These are phyloP conservation scores for Epichloe gansuensis DNA, from an alignment of 2,329 filamentous ascomycete genomes.

Conservation along the genomic window DNA sequence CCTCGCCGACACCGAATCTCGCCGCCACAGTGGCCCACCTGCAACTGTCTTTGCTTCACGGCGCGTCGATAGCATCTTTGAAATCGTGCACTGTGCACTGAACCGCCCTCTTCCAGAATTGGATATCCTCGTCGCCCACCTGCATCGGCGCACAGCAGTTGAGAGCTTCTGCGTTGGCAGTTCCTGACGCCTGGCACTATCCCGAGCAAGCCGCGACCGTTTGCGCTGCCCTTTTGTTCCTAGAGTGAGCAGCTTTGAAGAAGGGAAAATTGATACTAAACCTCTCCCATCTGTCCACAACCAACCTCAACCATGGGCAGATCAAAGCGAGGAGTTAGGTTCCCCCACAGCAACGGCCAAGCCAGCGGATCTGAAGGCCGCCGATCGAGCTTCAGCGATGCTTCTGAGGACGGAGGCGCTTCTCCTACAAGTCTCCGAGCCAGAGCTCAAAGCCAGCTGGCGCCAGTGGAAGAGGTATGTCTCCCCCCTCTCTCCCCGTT, in stretches of 20 bases:
- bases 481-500: neutral
- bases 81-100: neutral
- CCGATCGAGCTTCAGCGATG: constrained; percentile 59
- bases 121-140: too few relatives aligned
- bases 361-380: constrained; percentile 35
- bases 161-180: neutral
- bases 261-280: neutral
- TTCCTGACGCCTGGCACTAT: neutral
- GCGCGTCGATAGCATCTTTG: neutral
- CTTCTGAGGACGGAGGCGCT: constrained; percentile 41
- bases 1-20: constrained; percentile 1
- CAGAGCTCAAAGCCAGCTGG: constrained; percentile 17
- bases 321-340: constrained; percentile 39
- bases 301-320: constrained; percentile 18
- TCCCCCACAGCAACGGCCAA: constrained; percentile 36
- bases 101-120: too few relatives aligned
- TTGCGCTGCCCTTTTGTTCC: neutral
- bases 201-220: neutral
- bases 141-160: neutral
- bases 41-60: neutral
- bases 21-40: neutral
- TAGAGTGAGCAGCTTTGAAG: too few relatives aligned
- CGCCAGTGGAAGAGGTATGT: constrained; percentile 24
- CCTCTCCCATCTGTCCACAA: neutral
- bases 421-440: constrained; percentile 19